A percentile compares a stretch with the other conserved stretches of the same genome.
phyloP scores from a whole-genome alignment of 2,329 filamentous ascomycete genomes.

The Xylariaceae sp. region DNA sequence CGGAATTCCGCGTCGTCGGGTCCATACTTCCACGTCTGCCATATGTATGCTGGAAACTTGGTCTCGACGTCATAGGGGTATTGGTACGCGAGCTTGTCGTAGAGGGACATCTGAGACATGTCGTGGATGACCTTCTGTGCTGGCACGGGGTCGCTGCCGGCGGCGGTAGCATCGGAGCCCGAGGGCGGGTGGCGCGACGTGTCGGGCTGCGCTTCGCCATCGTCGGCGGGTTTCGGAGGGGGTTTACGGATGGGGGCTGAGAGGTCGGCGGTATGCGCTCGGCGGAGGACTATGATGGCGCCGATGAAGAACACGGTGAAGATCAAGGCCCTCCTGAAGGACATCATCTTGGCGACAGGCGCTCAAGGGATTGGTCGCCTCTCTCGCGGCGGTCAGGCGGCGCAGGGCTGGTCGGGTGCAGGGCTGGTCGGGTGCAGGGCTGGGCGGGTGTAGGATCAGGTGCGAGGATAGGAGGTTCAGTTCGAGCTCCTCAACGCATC shows the following conservation, averaged over 20 bases:
- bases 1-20: conserved; percentile 70
- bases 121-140: conserved; percentile 61
- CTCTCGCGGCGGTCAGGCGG: no score
- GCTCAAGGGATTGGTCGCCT: no score
- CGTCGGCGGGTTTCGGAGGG: conserved; percentile 16
- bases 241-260: conserved; percentile 19
- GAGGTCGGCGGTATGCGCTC: conserved; percentile 21
- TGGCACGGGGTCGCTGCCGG: conserved; percentile 25
- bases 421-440: no score
- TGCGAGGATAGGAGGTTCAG: no score
- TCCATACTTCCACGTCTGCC: conserved; percentile 96
- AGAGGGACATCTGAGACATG: conserved; percentile 62
- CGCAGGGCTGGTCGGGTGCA: no score
- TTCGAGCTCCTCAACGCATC: no score
- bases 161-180: conserved; percentile 10
- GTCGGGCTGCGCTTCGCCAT: conserved; percentile 8
- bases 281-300: conserved; percentile 26
- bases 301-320: conserved; percentile 26
- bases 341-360: conserved; percentile 25
- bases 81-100: conserved; percentile 81
- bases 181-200: conserved; percentile 13
- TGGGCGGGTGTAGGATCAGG: no score
- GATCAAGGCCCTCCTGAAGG: conserved; percentile 26
- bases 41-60: conserved; percentile 96
- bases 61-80: conserved; percentile 84